Evolutionary conservation across 768 basidiomycete genomes (phyloP).

Genomic region (Boletellus ananas): DNA sequence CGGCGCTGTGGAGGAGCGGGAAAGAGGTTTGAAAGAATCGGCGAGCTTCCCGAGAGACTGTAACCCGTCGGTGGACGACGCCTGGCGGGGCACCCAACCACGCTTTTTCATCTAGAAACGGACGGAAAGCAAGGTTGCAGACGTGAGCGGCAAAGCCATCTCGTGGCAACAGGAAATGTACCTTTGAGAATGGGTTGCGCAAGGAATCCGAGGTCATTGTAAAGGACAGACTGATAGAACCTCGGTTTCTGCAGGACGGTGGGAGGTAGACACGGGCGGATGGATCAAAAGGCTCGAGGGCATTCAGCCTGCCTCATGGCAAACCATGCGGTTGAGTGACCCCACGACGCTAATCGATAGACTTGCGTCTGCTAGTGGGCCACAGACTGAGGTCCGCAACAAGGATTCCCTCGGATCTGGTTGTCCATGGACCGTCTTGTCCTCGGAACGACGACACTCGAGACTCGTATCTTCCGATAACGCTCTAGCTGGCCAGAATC

Average conservation of each 20-base stretch:
- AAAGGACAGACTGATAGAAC: background rate
- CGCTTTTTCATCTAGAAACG: slow-evolving; percentile 3
- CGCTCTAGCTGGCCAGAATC: background rate
- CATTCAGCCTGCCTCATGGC: slow-evolving; percentile 22
- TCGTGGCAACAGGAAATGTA: background rate
- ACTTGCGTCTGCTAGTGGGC: background rate
- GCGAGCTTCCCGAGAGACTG: background rate
- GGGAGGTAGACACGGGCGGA: slow-evolving; percentile 4
- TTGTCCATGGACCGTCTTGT: slow-evolving; percentile 2
- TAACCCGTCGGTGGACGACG: background rate
- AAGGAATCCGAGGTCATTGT: slow-evolving; percentile 7
- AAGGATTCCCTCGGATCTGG: slow-evolving; percentile 5
- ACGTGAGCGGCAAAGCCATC: background rate
- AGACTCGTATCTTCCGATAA: background rate
- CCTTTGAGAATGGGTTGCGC: background rate
- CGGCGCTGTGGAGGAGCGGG: background rate
- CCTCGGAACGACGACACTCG: slow-evolving; percentile 1
- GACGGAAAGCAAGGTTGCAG: background rate
- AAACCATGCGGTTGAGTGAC: slow-evolving; percentile 14
- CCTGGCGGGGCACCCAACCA: background rate
- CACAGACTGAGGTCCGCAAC: background rate
- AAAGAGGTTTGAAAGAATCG: background rate
- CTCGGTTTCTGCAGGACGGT: slow-evolving; percentile 5
- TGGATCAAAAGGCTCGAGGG: slow-evolving; percentile 2
- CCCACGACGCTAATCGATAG: slow-evolving; percentile 7